Percentiles rank a stretch among this genome's conserved stretches.
Evolutionary conservation across 768 basidiomycete genomes (phyloP).

Genomic region (Panaeolus cyanescens): DNA sequence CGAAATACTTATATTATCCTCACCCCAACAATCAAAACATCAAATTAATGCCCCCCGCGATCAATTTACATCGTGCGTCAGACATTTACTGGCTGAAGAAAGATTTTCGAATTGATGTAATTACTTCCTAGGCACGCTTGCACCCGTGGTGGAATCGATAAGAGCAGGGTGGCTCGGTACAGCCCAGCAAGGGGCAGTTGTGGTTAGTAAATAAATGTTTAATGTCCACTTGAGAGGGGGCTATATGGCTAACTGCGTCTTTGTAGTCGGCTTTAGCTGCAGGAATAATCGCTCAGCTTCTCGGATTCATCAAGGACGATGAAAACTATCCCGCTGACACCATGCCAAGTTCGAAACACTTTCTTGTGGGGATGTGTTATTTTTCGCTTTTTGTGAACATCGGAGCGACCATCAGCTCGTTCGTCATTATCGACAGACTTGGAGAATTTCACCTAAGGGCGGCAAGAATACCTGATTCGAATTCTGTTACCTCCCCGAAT

Average conservation of each 20-base stretch:
- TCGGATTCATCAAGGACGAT: slow-evolving; percentile 10
- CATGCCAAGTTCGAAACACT: background rate
- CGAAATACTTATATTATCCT: too few species aligned
- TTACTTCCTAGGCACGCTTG: background rate
- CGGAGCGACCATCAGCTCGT: slow-evolving; percentile 20
- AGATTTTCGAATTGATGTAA: background rate
- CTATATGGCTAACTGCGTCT: background rate
- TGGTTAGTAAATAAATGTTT: background rate
- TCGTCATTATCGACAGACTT: slow-evolving; percentile 20
- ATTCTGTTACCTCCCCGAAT: background rate
- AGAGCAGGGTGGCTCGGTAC: background rate
- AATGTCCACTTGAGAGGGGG: background rate
- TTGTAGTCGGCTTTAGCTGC: slow-evolving; percentile 14
- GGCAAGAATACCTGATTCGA: background rate
- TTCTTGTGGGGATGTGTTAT: slow-evolving; percentile 14
- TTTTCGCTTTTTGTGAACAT: slow-evolving; percentile 19
- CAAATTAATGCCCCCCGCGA: background rate
- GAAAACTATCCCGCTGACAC: background rate
- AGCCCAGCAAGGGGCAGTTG: background rate
- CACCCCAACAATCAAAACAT: background rate
- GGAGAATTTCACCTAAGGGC: slow-evolving; percentile 12
- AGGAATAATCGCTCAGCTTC: slow-evolving; percentile 6
- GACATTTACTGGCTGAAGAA: background rate
- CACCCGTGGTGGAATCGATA: slow-evolving; percentile 4
- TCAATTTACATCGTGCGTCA: background rate